These are phyloP conservation scores for Pyrenochaeta sp. DNA, from an alignment of 2,329 filamentous ascomycete species.

Conservation along the genomic window DNA sequence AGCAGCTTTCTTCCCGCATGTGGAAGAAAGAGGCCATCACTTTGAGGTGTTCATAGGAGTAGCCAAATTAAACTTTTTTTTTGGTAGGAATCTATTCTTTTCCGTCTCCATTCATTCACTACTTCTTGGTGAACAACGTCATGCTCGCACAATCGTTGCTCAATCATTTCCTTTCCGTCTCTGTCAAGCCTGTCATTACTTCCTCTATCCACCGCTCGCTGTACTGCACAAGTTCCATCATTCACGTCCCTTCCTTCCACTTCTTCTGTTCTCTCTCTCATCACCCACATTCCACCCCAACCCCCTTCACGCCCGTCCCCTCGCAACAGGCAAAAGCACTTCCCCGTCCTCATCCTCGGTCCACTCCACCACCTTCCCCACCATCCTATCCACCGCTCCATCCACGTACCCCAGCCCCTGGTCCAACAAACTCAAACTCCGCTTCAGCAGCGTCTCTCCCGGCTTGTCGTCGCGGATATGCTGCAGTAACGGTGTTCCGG, in stretches of 20 bases:
- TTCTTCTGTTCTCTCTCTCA: background rate
- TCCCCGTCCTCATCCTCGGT: constrained; percentile 31
- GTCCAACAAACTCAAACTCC: constrained; percentile 23
- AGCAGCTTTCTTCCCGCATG: background rate
- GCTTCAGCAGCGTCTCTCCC: background rate
- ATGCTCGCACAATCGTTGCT: too few relatives aligned
- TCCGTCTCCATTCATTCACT: background rate
- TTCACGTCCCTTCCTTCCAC: background rate
- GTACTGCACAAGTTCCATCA: too few relatives aligned
- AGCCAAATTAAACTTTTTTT: constrained; percentile 1
- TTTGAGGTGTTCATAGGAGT: constrained; percentile 54
- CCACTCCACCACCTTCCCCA: constrained; percentile 30
- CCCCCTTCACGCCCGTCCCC: too few relatives aligned
- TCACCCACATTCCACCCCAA: constrained; percentile 6
- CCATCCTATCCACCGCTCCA: constrained; percentile 27
- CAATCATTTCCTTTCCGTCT: background rate
- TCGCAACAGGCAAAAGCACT: constrained; percentile 27
- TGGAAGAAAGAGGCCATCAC: constrained; percentile 4
- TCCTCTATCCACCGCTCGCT: too few relatives aligned
- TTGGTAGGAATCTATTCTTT: constrained; percentile 9
- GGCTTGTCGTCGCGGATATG: too few relatives aligned
- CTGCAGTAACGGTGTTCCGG: too few relatives aligned
- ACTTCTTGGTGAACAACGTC: too few relatives aligned
- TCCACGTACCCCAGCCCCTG: constrained; percentile 27
- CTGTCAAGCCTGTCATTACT: too few relatives aligned